Evolutionary conservation across 805 yeast genomes (phyloP), one percentile per base, ranked within the genome.

Genomic region (Candida andamanensis): DNA sequence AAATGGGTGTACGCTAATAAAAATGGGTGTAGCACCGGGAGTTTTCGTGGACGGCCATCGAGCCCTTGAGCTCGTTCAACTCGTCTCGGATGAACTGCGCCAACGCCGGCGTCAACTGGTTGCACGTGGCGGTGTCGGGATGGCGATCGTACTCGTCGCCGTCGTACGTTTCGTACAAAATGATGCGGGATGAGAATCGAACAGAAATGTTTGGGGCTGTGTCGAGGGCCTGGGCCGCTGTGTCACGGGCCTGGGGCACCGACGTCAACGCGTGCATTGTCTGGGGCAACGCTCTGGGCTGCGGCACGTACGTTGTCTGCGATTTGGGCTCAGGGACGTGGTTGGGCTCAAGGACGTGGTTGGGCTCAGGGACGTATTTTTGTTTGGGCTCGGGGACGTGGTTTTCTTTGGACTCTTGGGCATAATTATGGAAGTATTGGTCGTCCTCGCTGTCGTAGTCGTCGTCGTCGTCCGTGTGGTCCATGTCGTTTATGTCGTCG

Each of bases 71-170:
- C 32, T 67, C 72, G 56, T 92, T 89, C 52, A 90, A 64, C 56
- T 90, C 97, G 23, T 80, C 83, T 58, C 80, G 82, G 46, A 90
- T 86, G 56, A 75, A 76, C 54, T 85, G 87, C 0, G 97, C 96
- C 51, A 87, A 60, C 36, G 72, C 67, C 5, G 97, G 95, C 1
- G 95, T 87, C 54, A 87, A 67, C 51, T 81, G 86, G 56, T 89
- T 86, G 60, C 97, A 90, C 2, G 97, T 87, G 3, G 95, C 95
- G 17, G 79, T 67, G 41, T 87, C 97, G 0, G 97, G 96, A 42
- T 80, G 86, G 47, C 98, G 76, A 56, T 90, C 97, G 56, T 90
- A 90, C 43, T 84, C 96, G 13, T 74, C 78, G 22, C 79, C 78
- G 37, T 80, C 73, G 55, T 82, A 86, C 1, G 96, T 90, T 39